Percentiles rank a stretch among this genome's conserved stretches.
phyloP scores from a whole-genome alignment of 306 rosid genomes.

The Lotus japonicus region DNA sequence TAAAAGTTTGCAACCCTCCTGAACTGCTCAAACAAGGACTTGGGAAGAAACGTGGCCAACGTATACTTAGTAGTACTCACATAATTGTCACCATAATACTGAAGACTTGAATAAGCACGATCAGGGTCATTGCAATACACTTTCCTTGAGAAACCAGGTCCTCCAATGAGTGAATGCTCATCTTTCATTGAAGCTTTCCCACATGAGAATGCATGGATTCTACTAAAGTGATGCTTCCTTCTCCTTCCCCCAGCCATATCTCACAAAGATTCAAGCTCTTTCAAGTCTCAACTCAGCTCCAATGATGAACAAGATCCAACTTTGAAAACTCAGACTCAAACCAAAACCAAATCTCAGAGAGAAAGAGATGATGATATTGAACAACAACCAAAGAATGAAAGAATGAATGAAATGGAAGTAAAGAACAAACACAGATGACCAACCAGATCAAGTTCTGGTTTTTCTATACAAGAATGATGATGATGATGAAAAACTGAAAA shows the following conservation, averaged over 20 bases:
- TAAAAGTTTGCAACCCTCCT: conserved; percentile 82
- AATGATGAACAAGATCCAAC: not conserved
- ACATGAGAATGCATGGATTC: conserved; percentile 77
- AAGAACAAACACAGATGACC: not conserved
- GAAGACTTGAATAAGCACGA: conserved; percentile 33
- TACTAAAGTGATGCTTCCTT: conserved; percentile 61
- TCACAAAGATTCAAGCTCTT: not conserved
- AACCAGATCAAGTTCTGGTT: not conserved
- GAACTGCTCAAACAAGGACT: conserved; percentile 89
- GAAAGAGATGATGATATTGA: not conserved
- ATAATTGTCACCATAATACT: conserved; percentile 60
- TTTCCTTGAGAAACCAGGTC: conserved; percentile 90
- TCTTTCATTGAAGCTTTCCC: conserved; percentile 62
- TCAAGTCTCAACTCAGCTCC: not conserved
- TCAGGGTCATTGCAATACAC: conserved; percentile 73
- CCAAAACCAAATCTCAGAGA: not conserved
- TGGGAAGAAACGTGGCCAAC: conserved; percentile 74
- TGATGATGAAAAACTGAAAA: conserved; percentile 8
- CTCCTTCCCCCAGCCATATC: conserved; percentile 55
- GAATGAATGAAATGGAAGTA: not conserved
- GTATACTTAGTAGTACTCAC: conserved; percentile 83
- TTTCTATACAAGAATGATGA: conserved; percentile 2
- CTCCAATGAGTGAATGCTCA: conserved; percentile 83
- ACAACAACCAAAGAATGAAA: not conserved
- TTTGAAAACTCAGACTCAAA: too few relatives aligned